A percentile compares a stretch with the other conserved stretches of the same genome.
These are phyloP conservation scores for Beauveria medogensis DNA, from an alignment of 2,329 filamentous ascomycete species.

Conservation along the genomic window DNA sequence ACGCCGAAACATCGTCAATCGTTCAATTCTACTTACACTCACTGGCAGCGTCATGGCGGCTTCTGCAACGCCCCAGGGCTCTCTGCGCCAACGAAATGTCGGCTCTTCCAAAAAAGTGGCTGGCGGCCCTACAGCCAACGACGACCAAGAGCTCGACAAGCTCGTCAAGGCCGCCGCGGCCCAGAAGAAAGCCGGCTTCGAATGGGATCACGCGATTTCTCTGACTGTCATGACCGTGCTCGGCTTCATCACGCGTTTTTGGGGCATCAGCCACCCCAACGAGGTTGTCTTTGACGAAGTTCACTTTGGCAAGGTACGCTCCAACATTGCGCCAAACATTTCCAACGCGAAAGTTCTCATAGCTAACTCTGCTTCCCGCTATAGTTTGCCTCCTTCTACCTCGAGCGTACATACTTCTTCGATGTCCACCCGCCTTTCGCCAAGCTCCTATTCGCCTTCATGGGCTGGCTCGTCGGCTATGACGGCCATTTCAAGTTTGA, in stretches of 20 bases:
- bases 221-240: conserved; percentile 69
- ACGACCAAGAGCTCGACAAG: conserved; percentile 40
- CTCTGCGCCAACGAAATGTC: conserved; percentile 51
- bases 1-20: background rate
- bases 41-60: conserved; percentile 34
- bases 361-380: background rate
- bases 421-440: conserved; percentile 97
- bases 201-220: conserved; percentile 78
- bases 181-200: conserved; percentile 37
- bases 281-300: conserved; percentile 99
- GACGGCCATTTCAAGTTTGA: conserved; percentile 97
- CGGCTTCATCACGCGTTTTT: conserved; percentile 89
- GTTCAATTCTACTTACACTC: background rate
- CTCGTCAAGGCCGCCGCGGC: conserved; percentile 32
- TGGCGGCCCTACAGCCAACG: conserved; percentile 27
- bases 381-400: conserved; percentile 71
- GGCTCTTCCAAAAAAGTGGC: conserved; percentile 38
- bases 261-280: conserved; percentile 88
- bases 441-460: conserved; percentile 93
- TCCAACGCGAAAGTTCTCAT: background rate
- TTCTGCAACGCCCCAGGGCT: conserved; percentile 45
- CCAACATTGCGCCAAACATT: background rate
- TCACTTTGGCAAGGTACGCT: conserved; percentile 91
- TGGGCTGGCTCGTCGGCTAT: conserved; percentile 96
- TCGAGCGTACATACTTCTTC: conserved; percentile 98